Base-by-base conservation (phyloP, 371 early-diverging fungal species). In the Capillidium heterosporum region DNA sequence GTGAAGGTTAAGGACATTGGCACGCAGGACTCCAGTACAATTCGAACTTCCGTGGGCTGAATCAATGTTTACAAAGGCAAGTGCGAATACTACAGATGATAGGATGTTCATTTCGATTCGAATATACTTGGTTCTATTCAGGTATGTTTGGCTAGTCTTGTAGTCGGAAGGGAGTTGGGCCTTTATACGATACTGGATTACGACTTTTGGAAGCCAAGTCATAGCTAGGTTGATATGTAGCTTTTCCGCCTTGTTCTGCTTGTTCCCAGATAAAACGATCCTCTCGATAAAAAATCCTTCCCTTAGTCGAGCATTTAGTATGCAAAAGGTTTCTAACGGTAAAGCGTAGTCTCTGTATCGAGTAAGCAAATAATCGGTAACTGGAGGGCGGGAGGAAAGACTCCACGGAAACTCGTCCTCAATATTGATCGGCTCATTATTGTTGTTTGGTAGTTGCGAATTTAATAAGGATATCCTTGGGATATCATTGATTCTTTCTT, bases 131-230 rank as follows among this genome's bases (percentile, higher is more conserved):
- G 41, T 63, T 15, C 48, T 60, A 28, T 42, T 32, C 35, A 31
- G 31, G 19, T 49, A 15, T 1, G 29, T 27, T 2, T 56, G 42
- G 21, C 31, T 31, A 19, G 51, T 32, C 19, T 59, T 49, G 40
- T n/a, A 40, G 43, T 60, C 66, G 10, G 56, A 39, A 1, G 63
- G 53, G 10, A 62, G 50, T 31, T 55, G 73, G 49, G 66, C 77
- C 27, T 66, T 81, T 48, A 93, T 79, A 28, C 80, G 81, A 67
- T 95, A 95, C 41, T 85, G 80, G 10, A 95, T 74, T 0, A 82
- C 85, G 41, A 93, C 81, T 59, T 87, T 81, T 0, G 88, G 87
- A 26, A 87, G 79, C 91, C 91, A 91, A 8, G 77, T 75, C 57
- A 87, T 60, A 29, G 74, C 66, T 49, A 91, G 62, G 19, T 72